These are phyloP conservation scores for Penicillium paradoxum DNA, from an alignment of 495 filamentous ascomycete genomes.

Conservation along the genomic window DNA sequence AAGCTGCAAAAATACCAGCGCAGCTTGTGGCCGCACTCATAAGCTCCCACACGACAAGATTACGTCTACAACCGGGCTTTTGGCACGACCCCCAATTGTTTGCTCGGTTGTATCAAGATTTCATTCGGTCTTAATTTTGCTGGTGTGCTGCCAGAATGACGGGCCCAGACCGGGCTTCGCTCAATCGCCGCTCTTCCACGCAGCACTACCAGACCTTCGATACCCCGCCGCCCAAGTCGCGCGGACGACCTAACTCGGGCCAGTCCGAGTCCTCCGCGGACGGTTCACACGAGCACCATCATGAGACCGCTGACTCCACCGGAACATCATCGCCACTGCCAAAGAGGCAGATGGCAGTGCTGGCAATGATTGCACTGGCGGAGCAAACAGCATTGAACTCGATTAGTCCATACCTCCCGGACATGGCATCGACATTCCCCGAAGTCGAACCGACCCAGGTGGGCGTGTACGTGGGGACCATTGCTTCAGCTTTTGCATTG, in stretches of 20 bases:
- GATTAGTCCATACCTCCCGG: conserved; percentile 91
- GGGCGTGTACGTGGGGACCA: conserved; percentile 83
- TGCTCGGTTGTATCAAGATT: conserved; percentile 1
- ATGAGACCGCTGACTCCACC: conserved; percentile 27
- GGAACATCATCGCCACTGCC: conserved; percentile 63
- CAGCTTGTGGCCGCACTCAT: background rate
- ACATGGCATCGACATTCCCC: conserved; percentile 84
- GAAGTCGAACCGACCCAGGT: conserved; percentile 65
- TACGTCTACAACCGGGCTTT: conserved; percentile 5
- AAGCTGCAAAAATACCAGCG: background rate
- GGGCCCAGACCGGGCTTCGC: conserved; percentile 28
- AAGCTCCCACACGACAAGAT: conserved; percentile 10
- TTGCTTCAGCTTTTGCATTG: conserved; percentile 85
- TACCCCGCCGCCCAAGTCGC: conserved; percentile 79
- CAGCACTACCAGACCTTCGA: conserved; percentile 94
- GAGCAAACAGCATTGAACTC: conserved; percentile 97
- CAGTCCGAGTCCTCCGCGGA: conserved; percentile 41
- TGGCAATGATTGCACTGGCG: conserved; percentile 83
- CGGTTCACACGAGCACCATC: conserved; percentile 16
- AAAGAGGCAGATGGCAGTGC: conserved; percentile 71
- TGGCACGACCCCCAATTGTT: conserved; percentile 10
- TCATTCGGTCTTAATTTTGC: background rate
- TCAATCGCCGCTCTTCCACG: conserved; percentile 61
- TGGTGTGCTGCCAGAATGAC: conserved; percentile 23
- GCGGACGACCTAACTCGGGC: conserved; percentile 53